Evolutionary conservation across 441 rosid genomes (phyloP).

Genomic region (Populus hybrid): DNA sequence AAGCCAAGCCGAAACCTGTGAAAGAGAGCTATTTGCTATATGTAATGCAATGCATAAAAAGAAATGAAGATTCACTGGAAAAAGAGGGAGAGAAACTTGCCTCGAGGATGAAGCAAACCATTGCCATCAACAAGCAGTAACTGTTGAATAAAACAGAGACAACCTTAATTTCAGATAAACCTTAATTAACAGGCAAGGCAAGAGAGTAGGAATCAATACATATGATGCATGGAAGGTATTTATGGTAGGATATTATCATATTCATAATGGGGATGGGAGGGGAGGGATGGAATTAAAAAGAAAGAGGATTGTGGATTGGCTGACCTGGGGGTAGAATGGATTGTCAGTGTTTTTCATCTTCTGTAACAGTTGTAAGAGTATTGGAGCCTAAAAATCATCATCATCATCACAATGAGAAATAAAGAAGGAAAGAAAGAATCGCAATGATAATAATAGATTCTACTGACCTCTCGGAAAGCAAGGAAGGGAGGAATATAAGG

Average conservation of each 20-base stretch:
- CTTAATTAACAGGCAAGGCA: background rate
- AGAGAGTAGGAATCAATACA: background rate
- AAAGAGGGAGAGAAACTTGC: constrained; percentile 28
- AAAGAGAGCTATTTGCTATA: background rate
- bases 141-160: constrained; percentile 29
- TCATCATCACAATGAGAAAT: background rate
- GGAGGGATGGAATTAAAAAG: too few species aligned
- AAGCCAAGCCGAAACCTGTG: constrained; percentile 88
- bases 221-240: background rate
- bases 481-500: constrained; percentile 87
- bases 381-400: constrained; percentile 49
- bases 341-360: constrained; percentile 49
- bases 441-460: background rate
- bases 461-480: constrained; percentile 76
- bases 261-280: background rate
- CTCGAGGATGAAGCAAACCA: constrained; percentile 92
- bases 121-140: constrained; percentile 85
- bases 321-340: constrained; percentile 78
- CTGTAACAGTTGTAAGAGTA: constrained; percentile 56
- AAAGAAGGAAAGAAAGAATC: background rate
- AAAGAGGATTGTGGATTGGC: background rate
- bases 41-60: background rate
- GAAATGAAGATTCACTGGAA: background rate
- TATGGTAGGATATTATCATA: too few species aligned
- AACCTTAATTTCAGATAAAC: background rate